Evolutionary conservation across 257 asterid species (phyloP).

Genomic region (Solanum lignicaule): DNA sequence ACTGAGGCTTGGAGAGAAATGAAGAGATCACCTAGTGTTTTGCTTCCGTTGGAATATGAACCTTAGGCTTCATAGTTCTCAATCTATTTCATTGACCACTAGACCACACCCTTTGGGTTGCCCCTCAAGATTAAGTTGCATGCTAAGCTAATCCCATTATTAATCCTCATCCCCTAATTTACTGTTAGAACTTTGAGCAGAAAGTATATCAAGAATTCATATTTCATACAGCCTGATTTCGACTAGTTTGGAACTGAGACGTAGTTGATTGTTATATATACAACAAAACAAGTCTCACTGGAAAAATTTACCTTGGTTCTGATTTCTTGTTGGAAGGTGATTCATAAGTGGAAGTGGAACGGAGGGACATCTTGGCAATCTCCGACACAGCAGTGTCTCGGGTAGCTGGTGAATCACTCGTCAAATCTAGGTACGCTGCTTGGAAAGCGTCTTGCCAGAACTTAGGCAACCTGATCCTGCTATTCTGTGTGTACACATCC

Average conservation of each 20-base stretch:
- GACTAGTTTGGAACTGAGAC: background rate
- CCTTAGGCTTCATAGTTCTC: background rate
- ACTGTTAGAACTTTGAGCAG: background rate
- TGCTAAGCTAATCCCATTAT: background rate
- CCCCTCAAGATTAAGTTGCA: background rate
- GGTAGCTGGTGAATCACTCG: constrained; percentile 38
- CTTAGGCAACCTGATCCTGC: constrained; percentile 38
- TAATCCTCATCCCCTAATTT: background rate
- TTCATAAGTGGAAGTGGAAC: constrained; percentile 26
- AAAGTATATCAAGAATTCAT: background rate
- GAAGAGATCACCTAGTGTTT: background rate
- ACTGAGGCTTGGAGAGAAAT: background rate
- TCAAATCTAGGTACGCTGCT: constrained; percentile 88
- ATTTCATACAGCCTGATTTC: background rate
- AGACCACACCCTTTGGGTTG: background rate
- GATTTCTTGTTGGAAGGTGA: background rate
- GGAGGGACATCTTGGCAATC: constrained; percentile 85
- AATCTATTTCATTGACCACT: background rate
- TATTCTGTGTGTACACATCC: constrained; percentile 74
- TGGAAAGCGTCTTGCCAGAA: constrained; percentile 92
- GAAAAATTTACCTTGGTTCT: background rate
- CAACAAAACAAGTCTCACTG: background rate
- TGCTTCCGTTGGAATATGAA: background rate
- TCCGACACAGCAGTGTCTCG: constrained; percentile 56
- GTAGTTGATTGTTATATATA: background rate